Conservation (phyloP, 352 stramenopile species). For the Pythium phragmiticola region DNA sequence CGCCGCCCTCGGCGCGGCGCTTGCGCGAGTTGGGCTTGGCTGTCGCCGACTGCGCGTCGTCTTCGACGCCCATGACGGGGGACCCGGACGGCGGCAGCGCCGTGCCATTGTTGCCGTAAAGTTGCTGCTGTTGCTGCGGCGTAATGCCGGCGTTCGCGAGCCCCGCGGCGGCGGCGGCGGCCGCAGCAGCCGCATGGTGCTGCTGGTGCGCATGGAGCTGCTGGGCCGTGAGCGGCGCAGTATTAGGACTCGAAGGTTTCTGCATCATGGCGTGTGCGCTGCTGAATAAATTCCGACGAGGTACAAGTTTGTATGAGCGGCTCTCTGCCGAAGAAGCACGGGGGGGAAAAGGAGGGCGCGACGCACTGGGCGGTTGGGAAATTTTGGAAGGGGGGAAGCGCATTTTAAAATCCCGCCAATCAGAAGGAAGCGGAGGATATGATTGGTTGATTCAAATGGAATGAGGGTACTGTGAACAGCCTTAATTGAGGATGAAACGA, state of each 20-base stretch:
- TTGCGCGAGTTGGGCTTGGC: slow-evolving; percentile 35
- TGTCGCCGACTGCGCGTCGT: neutral
- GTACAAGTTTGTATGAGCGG: slow-evolving; percentile 46
- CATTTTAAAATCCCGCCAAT: slow-evolving; percentile 27
- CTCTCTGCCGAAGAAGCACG: neutral
- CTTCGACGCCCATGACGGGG: slow-evolving; percentile 11
- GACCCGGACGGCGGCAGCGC: neutral
- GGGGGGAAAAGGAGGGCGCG: slow-evolving; percentile 8
- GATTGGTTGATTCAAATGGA: slow-evolving; percentile 29
- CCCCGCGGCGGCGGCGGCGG: slow-evolving; percentile 26
- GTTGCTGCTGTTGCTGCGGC: slow-evolving; percentile 29
- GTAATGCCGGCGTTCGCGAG: slow-evolving; percentile 15
- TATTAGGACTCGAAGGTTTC: slow-evolving; percentile 88
- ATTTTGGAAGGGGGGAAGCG: no score
- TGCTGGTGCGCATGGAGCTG: slow-evolving; percentile 25
- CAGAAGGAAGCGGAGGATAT: neutral
- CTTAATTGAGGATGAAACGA: slow-evolving; percentile 7
- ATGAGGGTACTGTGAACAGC: neutral
- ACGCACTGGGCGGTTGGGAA: neutral
- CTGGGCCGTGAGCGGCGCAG: slow-evolving; percentile 24
- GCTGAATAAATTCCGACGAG: slow-evolving; percentile 62
- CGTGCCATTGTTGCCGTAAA: slow-evolving; percentile 24
- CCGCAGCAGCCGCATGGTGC: slow-evolving; percentile 12
- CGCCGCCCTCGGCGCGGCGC: slow-evolving; percentile 55
- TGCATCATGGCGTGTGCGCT: slow-evolving; percentile 33